A percentile compares a stretch with the other conserved stretches of the same genome.
Conservation (phyloP, 345 rosid genomes). For the Streptanthus diversifolius region DNA sequence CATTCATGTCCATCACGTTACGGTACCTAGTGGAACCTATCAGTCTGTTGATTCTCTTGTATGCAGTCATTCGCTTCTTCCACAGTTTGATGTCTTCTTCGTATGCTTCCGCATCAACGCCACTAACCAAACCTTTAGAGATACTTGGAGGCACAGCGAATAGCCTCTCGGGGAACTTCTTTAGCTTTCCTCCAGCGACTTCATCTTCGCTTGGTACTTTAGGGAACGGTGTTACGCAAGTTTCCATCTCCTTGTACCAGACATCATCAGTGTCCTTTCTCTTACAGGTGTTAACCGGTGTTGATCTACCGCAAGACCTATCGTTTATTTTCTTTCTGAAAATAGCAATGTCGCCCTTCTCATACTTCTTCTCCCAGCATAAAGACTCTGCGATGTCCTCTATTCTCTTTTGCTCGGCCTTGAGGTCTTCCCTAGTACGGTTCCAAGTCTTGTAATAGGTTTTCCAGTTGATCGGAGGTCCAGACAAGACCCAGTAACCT, state of each 20-base stretch:
- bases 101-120: slow-evolving; percentile 54
- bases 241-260: slow-evolving; percentile 82
- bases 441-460: slow-evolving; percentile 86
- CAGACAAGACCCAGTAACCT: slow-evolving; percentile 95
- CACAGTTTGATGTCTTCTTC: slow-evolving; percentile 64
- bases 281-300: slow-evolving; percentile 45
- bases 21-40: slow-evolving; percentile 78
- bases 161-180: slow-evolving; percentile 90
- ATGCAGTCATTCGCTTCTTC: slow-evolving; percentile 68
- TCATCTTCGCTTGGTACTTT: slow-evolving; percentile 55
- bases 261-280: slow-evolving; percentile 55
- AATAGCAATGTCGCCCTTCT: slow-evolving; percentile 91
- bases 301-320: slow-evolving; percentile 52
- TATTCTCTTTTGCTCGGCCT: slow-evolving; percentile 76
- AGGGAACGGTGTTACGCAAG: slow-evolving; percentile 72
- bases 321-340: slow-evolving; percentile 67
- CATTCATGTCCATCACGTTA: slow-evolving; percentile 96
- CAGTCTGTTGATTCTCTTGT: slow-evolving; percentile 67
- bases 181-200: slow-evolving; percentile 78
- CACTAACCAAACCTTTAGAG: slow-evolving; percentile 55
- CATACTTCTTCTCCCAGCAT: slow-evolving; percentile 99
- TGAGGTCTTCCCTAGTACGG: slow-evolving; percentile 68
- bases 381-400: slow-evolving; percentile 77
- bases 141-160: slow-evolving; percentile 73
- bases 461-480: slow-evolving; percentile 98